phyloP scores from a whole-genome alignment of 805 yeast species.

The Candida andamanensis region DNA sequence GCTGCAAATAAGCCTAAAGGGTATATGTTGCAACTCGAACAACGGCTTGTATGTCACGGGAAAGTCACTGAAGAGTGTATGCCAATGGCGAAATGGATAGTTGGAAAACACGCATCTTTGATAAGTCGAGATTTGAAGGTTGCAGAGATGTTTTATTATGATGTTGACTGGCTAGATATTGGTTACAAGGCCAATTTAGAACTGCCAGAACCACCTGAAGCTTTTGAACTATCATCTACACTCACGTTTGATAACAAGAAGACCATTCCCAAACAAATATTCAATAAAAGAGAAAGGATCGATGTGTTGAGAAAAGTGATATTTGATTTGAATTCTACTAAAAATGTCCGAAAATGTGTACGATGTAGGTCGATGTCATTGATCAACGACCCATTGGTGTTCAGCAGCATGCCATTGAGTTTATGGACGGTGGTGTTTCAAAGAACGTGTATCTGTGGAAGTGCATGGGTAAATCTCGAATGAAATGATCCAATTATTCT shows the following conservation, averaged over 20 bases:
- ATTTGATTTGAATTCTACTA: constrained; percentile 13
- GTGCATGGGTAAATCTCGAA: constrained; percentile 54
- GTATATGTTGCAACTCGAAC: constrained; percentile 49
- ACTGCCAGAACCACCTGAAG: constrained; percentile 1
- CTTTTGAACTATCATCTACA: background rate
- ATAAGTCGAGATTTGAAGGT: constrained; percentile 43
- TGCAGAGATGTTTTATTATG: constrained; percentile 56
- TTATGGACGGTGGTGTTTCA: constrained; percentile 64
- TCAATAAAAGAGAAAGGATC: constrained; percentile 20
- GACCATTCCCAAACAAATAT: constrained; percentile 19
- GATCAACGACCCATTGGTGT: constrained; percentile 34
- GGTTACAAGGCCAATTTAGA: constrained; percentile 3
- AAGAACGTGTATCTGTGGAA: constrained; percentile 74
- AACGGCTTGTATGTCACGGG: constrained; percentile 57
- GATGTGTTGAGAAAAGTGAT: constrained; percentile 36
- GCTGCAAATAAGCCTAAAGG: constrained; percentile 19
- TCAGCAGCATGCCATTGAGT: constrained; percentile 27
- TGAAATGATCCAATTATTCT: background rate
- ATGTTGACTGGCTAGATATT: constrained; percentile 58
- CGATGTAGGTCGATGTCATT: constrained; percentile 41
- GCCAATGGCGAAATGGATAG: constrained; percentile 37
- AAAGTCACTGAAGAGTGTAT: constrained; percentile 44
- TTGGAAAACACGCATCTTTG: constrained; percentile 43
- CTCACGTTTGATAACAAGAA: background rate
- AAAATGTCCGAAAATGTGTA: constrained; percentile 31